Evolutionary conservation across 78 protist species (phyloP).

Genomic region (Ministeria vibrans): DNA sequence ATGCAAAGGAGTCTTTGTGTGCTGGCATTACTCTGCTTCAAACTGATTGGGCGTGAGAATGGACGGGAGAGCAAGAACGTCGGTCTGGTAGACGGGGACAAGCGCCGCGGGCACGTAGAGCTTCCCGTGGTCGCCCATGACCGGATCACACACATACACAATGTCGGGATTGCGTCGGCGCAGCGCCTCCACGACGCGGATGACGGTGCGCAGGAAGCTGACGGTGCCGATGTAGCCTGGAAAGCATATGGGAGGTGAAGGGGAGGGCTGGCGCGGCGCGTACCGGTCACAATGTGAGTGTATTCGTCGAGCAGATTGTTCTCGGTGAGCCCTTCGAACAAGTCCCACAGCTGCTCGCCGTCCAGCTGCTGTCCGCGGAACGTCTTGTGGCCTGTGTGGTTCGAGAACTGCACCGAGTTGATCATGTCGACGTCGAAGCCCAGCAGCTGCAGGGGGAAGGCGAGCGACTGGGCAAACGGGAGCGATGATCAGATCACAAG

Average conservation of each 20-base stretch:
- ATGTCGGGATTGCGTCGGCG: conserved; percentile 35
- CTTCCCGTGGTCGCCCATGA: conserved; percentile 69
- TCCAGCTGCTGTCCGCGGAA: conserved; percentile 42
- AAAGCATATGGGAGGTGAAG: not conserved
- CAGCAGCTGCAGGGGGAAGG: conserved; percentile 49
- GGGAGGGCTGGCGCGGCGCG: not conserved
- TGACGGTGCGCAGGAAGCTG: conserved; percentile 31
- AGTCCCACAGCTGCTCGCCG: conserved; percentile 41
- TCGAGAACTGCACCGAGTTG: conserved; percentile 69
- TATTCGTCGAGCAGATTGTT: conserved; percentile 38
- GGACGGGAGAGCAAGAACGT: conserved; percentile 39
- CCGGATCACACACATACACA: conserved; percentile 56
- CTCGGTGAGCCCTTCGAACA: conserved; percentile 41
- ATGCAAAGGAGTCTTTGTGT: not conserved
- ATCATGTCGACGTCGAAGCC: conserved; percentile 75
- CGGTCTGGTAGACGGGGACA: conserved; percentile 6
- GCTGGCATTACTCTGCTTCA: not conserved
- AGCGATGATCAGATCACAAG: no score
- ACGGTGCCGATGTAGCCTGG: conserved; percentile 55
- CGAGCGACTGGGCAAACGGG: conserved; percentile 1
- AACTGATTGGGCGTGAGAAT: conserved; percentile 65
- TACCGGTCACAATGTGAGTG: conserved; percentile 59
- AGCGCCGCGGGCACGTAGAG: conserved; percentile 59
- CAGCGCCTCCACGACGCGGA: conserved; percentile 15
- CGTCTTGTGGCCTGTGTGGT: conserved; percentile 49